These are phyloP conservation scores for Psophocarpus tetragonolobus DNA, from an alignment of 306 rosid genomes.

Conservation along the genomic window DNA sequence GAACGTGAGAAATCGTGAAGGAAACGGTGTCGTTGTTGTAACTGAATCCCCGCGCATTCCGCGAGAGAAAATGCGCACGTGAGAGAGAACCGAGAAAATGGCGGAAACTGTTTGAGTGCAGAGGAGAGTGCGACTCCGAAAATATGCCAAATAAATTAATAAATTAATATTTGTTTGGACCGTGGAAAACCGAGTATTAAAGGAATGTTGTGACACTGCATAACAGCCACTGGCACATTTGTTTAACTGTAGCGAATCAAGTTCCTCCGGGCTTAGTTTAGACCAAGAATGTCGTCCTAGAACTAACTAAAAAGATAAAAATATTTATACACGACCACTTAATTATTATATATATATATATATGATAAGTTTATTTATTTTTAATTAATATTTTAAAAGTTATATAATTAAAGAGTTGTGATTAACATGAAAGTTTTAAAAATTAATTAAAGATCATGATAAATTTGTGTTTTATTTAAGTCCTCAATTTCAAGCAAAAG, in stretches of 20 bases:
- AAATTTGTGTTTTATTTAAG: too few species aligned
- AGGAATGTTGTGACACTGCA: background rate
- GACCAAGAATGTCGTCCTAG: background rate
- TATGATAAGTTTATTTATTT: too few species aligned
- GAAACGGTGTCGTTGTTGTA: background rate
- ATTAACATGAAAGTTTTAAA: too few species aligned
- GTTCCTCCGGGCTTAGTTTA: too few species aligned
- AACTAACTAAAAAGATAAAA: background rate
- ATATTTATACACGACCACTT: too few species aligned
- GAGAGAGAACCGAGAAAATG: slow-evolving; percentile 25
- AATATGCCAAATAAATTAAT: background rate
- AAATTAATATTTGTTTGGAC: background rate
- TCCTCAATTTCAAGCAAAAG: too few species aligned
- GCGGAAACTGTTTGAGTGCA: slow-evolving; percentile 15
- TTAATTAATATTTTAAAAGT: too few species aligned
- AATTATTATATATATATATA: too few species aligned
- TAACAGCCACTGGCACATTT: background rate
- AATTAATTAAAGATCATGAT: too few species aligned
- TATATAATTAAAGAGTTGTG: too few species aligned
- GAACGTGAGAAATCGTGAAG: slow-evolving; percentile 12
- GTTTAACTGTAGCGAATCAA: background rate
- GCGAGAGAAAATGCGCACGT: slow-evolving; percentile 31
- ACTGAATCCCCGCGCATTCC: slow-evolving; percentile 29
- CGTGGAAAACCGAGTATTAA: background rate
- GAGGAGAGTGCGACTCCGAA: slow-evolving; percentile 10